Base-by-base conservation (phyloP, 352 stramenopile species). In the Pythium phragmiticola region DNA sequence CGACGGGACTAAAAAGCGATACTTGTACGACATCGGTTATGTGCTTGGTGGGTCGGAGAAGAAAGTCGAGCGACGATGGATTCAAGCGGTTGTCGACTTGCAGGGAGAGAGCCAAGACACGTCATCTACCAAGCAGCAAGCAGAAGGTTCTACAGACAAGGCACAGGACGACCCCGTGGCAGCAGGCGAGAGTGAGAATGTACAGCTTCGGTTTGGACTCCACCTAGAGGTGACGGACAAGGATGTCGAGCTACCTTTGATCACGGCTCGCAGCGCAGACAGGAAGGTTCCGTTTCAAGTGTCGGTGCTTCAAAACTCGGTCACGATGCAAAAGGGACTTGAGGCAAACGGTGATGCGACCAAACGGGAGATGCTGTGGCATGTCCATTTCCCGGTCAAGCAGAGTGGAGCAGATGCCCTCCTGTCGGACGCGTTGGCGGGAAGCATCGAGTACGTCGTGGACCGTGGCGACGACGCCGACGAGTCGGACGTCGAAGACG, bases 1-100 rank as follows among this genome's bases (percentile, higher is more conserved):
- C 2, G 72, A 75, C 14, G 67, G 60, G 2, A 11, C 16, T 7
- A 72, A 69, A 55, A 81, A 64, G 60, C 68, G 71, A 17, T 92
- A 76, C 54, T 74, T 77, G 19, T 95, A 95, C 61, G 84, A 95
- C 51, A 71, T 95, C 28, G 60, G 57, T 16, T 95, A 91, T 39
- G 68, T 95, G 7, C 62, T 92, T 7, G 86, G 82, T 23, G 86
- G 86, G 2, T 75, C 62, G 7, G 86, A 95, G 60, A 95, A 89
- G 58, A 87, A 86, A 26, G 74, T 94, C 4, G 84, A 90, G 69
- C 80, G 86, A 16, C 85, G 91, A 63, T 94, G 87, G 51, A 92
- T 94, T 47, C 85, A 74, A 28, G 73, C 84, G 0, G 82, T 92
- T 13, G 74, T 84, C 3, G 53, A 67, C 6, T 46, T 58, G 43